Evolutionary conservation across 306 rosid species (phyloP).

Genomic region (Mimosa pudica): DNA sequence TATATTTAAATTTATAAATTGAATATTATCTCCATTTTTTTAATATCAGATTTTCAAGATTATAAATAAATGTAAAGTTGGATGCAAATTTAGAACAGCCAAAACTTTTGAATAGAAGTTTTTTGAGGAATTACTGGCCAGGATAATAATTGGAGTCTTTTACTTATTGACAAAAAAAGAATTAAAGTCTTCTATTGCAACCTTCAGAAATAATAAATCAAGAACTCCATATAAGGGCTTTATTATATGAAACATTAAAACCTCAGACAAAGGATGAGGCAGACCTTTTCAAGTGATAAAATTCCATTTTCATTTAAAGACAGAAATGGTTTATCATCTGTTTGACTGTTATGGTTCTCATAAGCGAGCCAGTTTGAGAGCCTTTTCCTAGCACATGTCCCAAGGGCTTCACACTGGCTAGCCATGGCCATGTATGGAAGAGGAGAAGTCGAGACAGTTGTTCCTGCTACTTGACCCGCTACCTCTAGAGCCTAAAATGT

Average conservation of each 20-base stretch:
- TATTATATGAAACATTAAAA: not conserved
- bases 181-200: not conserved
- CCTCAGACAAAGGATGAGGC: not conserved
- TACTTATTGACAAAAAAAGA: not conserved
- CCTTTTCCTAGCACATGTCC: slow-evolving; percentile 84
- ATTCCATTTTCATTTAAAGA: slow-evolving; percentile 42
- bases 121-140: not conserved
- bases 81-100: slow-evolving; percentile 12
- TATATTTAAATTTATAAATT: too few species aligned
- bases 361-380: slow-evolving; percentile 88
- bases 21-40: too few species aligned
- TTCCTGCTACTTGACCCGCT: slow-evolving; percentile 93
- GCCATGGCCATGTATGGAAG: slow-evolving; percentile 94
- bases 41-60: too few species aligned
- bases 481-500: slow-evolving; percentile 88
- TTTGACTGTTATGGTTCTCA: slow-evolving; percentile 57
- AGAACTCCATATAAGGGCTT: not conserved
- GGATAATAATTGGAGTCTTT: not conserved
- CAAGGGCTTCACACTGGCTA: slow-evolving; percentile 93
- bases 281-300: slow-evolving; percentile 58
- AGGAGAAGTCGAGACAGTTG: slow-evolving; percentile 75
- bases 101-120: not conserved
- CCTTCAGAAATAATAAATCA: not conserved
- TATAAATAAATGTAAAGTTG: not conserved
- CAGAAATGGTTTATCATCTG: slow-evolving; percentile 41